A percentile compares a stretch with the other conserved stretches of the same genome.
These are phyloP conservation scores for Naegleria fowleri DNA, from an alignment of 208 protist species.

Conservation along the genomic window DNA sequence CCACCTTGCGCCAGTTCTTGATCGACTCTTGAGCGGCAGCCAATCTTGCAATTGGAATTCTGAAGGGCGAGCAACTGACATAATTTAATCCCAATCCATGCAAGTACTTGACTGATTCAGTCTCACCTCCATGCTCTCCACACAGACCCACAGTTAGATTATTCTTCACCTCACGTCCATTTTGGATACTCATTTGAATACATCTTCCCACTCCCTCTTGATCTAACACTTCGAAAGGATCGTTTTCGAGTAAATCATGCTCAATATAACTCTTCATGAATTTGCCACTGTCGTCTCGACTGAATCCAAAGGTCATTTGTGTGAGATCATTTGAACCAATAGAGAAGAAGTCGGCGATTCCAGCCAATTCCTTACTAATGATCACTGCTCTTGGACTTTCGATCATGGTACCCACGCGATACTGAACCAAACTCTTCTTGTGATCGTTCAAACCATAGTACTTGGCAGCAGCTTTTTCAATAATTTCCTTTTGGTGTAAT, in stretches of 20 bases:
- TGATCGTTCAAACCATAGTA: constrained; percentile 32
- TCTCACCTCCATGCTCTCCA: constrained; percentile 89
- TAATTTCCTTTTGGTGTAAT: constrained; percentile 59
- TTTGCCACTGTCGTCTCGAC: constrained; percentile 81
- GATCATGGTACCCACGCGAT: constrained; percentile 80
- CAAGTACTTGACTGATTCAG: constrained; percentile 80
- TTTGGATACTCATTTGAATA: constrained; percentile 69
- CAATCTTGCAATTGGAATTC: constrained; percentile 83
- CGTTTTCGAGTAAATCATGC: constrained; percentile 70
- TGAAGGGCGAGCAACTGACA: constrained; percentile 88
- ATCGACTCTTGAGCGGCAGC: constrained; percentile 67
- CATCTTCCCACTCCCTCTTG: constrained; percentile 80
- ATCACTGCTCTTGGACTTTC: constrained; percentile 73
- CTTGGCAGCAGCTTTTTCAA: constrained; percentile 57
- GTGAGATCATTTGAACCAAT: constrained; percentile 94
- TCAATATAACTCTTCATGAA: constrained; percentile 85
- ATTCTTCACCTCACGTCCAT: constrained; percentile 67
- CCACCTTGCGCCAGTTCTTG: background rate
- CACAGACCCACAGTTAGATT: constrained; percentile 83
- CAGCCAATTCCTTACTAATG: constrained; percentile 74
- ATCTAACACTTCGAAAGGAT: constrained; percentile 88
- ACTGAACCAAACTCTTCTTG: constrained; percentile 58
- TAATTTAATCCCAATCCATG: constrained; percentile 78
- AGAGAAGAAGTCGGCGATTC: constrained; percentile 86
- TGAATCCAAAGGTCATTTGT: constrained; percentile 91